phyloP scores from a whole-genome alignment of 2,329 filamentous ascomycete genomes.

The Pseudocercospora musae region DNA sequence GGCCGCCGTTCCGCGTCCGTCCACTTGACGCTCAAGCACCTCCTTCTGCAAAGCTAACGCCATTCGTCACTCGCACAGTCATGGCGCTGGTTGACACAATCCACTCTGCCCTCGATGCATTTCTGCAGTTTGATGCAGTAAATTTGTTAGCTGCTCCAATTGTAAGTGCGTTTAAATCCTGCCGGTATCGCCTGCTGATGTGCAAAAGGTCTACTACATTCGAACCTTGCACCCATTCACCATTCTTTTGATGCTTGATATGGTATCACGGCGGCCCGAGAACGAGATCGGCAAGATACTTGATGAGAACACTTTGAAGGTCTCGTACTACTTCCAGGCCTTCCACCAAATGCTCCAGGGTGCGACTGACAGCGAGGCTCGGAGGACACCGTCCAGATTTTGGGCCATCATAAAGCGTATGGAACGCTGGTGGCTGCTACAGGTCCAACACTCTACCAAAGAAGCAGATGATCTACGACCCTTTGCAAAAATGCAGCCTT shows the following conservation, averaged over 20 bases:
- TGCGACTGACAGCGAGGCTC: background rate
- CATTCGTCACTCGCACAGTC: constrained; percentile 5
- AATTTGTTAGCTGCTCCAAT: constrained; percentile 6
- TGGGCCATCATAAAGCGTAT: constrained; percentile 2
- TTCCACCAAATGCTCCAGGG: background rate
- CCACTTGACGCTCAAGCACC: constrained; percentile 1
- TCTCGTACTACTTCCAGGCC: constrained; percentile 4
- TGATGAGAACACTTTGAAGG: constrained; percentile 1
- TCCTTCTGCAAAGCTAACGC: constrained; percentile 1
- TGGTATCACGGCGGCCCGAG: constrained; percentile 3
- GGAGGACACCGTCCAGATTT: constrained; percentile 2
- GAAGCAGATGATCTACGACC: background rate
- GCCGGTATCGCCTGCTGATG: background rate
- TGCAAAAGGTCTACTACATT: constrained; percentile 7
- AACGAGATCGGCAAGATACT: constrained; percentile 10
- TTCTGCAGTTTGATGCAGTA: constrained; percentile 1
- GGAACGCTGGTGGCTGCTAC: constrained; percentile 5
- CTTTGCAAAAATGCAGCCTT: background rate
- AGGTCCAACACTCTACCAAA: background rate
- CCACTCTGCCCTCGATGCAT: constrained; percentile 7
- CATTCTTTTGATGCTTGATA: constrained; percentile 6
- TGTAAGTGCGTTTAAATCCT: background rate
- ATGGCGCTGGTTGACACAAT: constrained; percentile 1
- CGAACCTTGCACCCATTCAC: constrained; percentile 7
- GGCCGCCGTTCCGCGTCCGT: constrained; percentile 7